A percentile compares a stretch with the other conserved stretches of the same genome.
Conservation (phyloP, 257 asterid species). For the Cruciata laevipes region DNA sequence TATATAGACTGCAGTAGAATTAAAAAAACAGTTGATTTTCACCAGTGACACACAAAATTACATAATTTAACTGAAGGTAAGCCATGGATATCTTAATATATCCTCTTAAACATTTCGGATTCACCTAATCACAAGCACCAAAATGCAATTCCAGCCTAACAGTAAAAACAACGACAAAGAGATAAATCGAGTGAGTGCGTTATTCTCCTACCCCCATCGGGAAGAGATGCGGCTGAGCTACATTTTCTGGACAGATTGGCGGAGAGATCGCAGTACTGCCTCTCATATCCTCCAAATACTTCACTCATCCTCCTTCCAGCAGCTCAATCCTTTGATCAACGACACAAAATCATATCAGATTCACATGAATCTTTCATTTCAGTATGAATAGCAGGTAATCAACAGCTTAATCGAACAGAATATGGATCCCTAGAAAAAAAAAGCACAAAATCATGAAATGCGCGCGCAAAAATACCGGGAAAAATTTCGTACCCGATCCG, state of each 20-base stretch:
- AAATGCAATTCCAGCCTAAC: background rate
- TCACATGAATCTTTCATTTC: background rate
- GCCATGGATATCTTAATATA: background rate
- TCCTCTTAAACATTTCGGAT: background rate
- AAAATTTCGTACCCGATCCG: conserved; percentile 8
- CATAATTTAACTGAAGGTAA: background rate
- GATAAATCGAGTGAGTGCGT: background rate
- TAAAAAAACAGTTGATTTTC: no score
- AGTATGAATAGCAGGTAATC: no score
- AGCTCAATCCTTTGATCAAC: conserved; percentile 18
- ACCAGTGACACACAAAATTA: background rate
- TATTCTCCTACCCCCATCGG: conserved; percentile 56
- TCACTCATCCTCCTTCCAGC: conserved; percentile 55
- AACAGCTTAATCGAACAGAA: background rate
- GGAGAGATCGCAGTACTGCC: conserved; percentile 93
- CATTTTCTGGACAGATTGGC: conserved; percentile 71
- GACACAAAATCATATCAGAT: background rate
- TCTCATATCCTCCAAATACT: conserved; percentile 83
- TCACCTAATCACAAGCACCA: background rate
- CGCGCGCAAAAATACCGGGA: background rate
- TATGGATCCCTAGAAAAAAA: background rate
- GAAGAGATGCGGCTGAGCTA: conserved; percentile 54
- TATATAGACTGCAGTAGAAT: no score
- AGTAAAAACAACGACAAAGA: background rate
- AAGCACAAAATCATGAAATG: background rate